Conservation (phyloP, 768 basidiomycete species). For the Podaxis pistillaris region DNA sequence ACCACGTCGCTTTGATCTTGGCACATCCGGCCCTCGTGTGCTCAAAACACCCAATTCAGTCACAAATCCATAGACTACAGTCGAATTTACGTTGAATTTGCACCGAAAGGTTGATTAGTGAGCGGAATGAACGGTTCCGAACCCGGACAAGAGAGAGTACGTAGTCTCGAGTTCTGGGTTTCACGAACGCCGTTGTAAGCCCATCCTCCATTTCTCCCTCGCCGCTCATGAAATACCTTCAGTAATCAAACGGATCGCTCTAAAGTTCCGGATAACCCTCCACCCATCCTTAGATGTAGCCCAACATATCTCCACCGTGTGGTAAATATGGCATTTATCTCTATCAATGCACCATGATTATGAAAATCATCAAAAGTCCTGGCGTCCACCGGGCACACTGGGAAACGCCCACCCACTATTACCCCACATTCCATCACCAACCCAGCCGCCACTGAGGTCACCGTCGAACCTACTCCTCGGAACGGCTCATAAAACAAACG, state of each 20-base stretch:
- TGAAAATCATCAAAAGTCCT: background rate
- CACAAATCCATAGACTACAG: background rate
- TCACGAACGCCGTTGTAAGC: background rate
- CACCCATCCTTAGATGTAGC: background rate
- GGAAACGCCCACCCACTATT: background rate
- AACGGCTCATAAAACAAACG: background rate
- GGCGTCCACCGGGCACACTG: constrained; percentile 1
- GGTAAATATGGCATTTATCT: background rate
- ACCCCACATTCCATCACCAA: constrained; percentile 1
- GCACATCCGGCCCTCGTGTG: background rate
- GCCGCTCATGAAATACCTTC: background rate
- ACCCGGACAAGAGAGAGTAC: background rate
- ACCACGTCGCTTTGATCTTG: background rate
- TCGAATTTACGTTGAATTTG: background rate
- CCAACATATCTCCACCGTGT: background rate
- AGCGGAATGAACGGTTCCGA: background rate
- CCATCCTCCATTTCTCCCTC: background rate
- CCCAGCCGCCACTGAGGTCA: background rate
- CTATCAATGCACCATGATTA: background rate
- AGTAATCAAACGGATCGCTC: background rate
- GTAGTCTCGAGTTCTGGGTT: background rate
- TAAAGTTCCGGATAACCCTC: background rate
- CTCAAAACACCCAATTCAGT: background rate
- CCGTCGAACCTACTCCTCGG: background rate
- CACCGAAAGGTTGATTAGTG: background rate